Base-by-base conservation (phyloP, 306 rosid genomes). In the Myrica gale region DNA sequence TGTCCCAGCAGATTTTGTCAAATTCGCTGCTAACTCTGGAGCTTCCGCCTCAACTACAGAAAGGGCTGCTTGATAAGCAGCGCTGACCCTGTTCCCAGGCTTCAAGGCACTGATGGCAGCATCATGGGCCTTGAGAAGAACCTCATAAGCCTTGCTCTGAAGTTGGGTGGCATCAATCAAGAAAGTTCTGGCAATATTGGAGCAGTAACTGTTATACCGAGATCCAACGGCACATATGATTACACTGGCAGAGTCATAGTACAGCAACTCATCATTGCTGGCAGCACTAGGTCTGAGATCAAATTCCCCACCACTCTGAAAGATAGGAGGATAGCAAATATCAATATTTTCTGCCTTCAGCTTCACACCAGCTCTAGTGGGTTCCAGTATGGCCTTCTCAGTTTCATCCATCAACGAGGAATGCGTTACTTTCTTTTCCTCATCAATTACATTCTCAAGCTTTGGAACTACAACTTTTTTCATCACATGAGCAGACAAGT, bases 211-310 rank as follows among this genome's bases (percentile, higher is more conserved):
- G 85, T 94, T 90, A 69, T 94, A 94, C 32, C 97, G 93, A 23
- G 96, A 91, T 51, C 98, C 98, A 50, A 94, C 81, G 5, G 96
- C 97, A 83, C 98, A 94, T 75, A 94, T 86, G 66, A 94, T 94
- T 73, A 90, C 97, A 74, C 96, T 91, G 8, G 93, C 90, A 74
- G 93, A 84, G 53, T 94, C 97, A 74, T 91, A 94, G 79, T 94
- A 80, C 66, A 94, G 95, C 69, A 79, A 76, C 48, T 92, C 97
- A 51, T 91, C 98, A n/a, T 89, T 90, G 84, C 97, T 94, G 74
- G 92, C 93, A 82, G 98, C 98, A 82, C 97, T 90, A 19, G 98
- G 98, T 69, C 85, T 87, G 78, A 94, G 97, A 86, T 94, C 98
- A 86, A 87, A 94, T 74, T 82, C 88, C 16, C 95, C 98, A 16